Conservation (phyloP, 805 yeast species). For the Candida palmyrensis region DNA sequence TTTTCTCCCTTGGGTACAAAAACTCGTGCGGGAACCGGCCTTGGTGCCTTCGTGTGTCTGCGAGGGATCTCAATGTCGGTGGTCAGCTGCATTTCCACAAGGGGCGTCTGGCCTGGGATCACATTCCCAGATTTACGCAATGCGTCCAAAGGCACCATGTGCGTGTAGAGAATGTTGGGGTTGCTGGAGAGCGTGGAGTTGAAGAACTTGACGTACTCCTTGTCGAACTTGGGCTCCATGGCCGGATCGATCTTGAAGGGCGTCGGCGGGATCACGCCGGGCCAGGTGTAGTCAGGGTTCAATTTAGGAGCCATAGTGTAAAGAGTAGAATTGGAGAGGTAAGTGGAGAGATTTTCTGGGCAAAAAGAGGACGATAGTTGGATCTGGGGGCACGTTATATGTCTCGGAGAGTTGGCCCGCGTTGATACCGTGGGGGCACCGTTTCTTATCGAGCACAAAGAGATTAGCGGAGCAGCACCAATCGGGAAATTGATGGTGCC, state of each 20-base stretch:
- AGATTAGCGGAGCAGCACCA: not conserved
- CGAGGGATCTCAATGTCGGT: slow-evolving; percentile 27
- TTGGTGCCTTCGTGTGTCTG: slow-evolving; percentile 19
- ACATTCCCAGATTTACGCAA: slow-evolving; percentile 31
- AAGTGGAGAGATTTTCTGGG: too few relatives aligned
- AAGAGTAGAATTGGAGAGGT: too few relatives aligned
- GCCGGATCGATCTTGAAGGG: slow-evolving; percentile 4
- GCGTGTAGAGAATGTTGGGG: slow-evolving; percentile 21
- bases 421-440: too few relatives aligned
- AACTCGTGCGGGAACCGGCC: slow-evolving; percentile 24
- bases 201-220: slow-evolving; percentile 34
- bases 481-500: too few relatives aligned
- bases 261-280: slow-evolving; percentile 8
- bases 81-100: slow-evolving; percentile 18
- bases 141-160: slow-evolving; percentile 23
- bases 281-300: slow-evolving; percentile 22
- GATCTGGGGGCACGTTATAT: too few relatives aligned
- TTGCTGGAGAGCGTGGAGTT: slow-evolving; percentile 17
- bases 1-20: slow-evolving; percentile 30
- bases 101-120: slow-evolving; percentile 38
- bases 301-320: slow-evolving; percentile 6
- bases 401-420: too few relatives aligned
- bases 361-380: too few relatives aligned
- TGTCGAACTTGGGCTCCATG: slow-evolving; percentile 26
- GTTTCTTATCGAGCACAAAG: not conserved